Evolutionary conservation across 176 grass and related monocot genomes (phyloP).

Genomic region (Musa acuminata): DNA sequence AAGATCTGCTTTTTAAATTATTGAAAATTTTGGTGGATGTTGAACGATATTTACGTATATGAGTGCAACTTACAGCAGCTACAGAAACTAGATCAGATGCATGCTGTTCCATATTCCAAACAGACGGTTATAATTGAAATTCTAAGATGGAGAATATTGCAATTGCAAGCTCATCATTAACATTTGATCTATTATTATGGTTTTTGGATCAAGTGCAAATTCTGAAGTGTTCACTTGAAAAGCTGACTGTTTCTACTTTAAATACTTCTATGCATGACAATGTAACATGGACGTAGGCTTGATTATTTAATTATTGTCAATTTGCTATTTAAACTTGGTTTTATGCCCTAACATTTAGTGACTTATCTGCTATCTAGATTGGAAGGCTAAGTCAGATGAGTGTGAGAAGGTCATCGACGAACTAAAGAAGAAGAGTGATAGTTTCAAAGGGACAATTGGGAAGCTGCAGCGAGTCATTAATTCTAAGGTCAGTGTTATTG

Average conservation of each 20-base stretch:
- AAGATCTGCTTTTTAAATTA: no score
- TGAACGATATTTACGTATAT: not conserved
- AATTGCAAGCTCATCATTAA: not conserved
- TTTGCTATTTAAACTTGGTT: slow-evolving; percentile 12
- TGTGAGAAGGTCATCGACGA: slow-evolving; percentile 69
- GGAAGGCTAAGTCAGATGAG: slow-evolving; percentile 92
- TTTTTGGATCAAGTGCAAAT: not conserved
- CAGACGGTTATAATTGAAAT: not conserved
- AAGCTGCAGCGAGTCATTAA: slow-evolving; percentile 70
- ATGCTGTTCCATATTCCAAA: no score
- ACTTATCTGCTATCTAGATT: slow-evolving; percentile 41
- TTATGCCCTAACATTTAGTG: slow-evolving; percentile 3
- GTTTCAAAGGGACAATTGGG: slow-evolving; percentile 43
- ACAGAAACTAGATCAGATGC: no score
- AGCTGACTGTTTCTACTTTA: not conserved
- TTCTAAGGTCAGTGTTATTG: slow-evolving; percentile 44
- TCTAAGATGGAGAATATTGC: not conserved
- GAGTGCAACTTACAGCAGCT: not conserved
- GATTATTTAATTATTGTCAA: not conserved
- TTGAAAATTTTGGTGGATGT: no score
- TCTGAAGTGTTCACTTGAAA: not conserved
- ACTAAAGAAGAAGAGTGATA: slow-evolving; percentile 68
- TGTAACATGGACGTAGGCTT: not conserved
- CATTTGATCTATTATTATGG: not conserved
- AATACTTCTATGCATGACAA: not conserved